Evolutionary conservation across 2,329 filamentous ascomycete genomes (phyloP), one percentile per base, ranked within the genome.

Genomic region (Colletotrichum liaoningense): DNA sequence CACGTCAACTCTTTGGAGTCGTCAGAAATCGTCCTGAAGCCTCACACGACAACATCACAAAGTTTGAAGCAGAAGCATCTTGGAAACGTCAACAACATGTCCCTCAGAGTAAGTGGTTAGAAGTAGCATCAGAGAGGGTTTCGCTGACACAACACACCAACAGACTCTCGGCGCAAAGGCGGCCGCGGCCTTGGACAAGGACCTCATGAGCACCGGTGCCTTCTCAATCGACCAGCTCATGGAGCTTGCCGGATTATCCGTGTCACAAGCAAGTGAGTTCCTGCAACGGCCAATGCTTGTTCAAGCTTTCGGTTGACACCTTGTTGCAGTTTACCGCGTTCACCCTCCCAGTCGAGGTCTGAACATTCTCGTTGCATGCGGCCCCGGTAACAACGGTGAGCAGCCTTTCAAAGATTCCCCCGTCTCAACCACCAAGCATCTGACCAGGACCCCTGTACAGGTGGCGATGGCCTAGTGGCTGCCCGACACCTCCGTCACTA

Each of bases 161-260:
- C 67, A 97, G 95, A 97, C 95, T 30, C 89, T 99, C 30, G 93
- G 93, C 11, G 93, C 96, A 55, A 95, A 97, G 84, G 94, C 95
- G 76, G 97, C 97, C 0, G 93, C 94, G 0, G 93, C 94, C 60
- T 89, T 99, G 22, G 97, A 99, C 81, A 92, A 94, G 82, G 96
- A 99, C 81, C 92, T 99, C 75, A 98, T 99, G 95, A 94, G 91
- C 80, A 90, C 90, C 12, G 91, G 92, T 1, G 95, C 94, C 9
- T 99, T 98, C 84, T 97, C 95, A 12, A 90, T 99, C 68, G 97
- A 98, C 80, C 97, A 99, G 83, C 87, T 99, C 62, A 98, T 99
- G 97, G 97, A 98, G 81, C 86, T 99, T 8, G 97, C 97, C 56
- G 97, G 97, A 0, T 88, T 99, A 0, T 95, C 95, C 1, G 95